A percentile compares a stretch with the other conserved stretches of the same genome.
phyloP scores from a whole-genome alignment of 495 filamentous ascomycete genomes.

The Annulohypoxylon bovei region DNA sequence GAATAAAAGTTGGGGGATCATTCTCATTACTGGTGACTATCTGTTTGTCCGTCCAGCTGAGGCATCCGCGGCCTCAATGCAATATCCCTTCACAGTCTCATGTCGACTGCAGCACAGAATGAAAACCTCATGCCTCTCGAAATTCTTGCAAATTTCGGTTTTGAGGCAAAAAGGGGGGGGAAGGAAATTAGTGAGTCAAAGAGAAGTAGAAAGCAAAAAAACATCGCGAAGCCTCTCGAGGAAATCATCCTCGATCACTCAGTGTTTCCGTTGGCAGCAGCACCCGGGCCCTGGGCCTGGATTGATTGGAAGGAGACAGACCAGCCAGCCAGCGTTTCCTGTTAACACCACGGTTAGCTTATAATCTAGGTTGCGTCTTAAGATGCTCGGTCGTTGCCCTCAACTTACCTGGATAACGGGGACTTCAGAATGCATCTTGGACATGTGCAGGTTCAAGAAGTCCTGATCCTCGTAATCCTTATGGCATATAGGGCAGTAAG shows the following conservation, averaged over 20 bases:
- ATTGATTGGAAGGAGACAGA: too few species aligned
- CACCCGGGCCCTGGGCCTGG: too few species aligned
- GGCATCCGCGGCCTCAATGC: background rate
- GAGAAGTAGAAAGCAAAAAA: background rate
- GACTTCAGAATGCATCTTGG: background rate
- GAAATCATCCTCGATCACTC: background rate
- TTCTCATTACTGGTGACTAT: background rate
- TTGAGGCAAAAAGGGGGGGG: background rate
- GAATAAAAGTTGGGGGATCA: background rate
- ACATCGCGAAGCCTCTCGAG: background rate
- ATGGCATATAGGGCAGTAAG: slow-evolving; percentile 1
- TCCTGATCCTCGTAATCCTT: background rate
- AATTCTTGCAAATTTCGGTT: background rate
- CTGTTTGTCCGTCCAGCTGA: background rate
- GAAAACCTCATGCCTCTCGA: background rate
- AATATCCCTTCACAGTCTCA: background rate
- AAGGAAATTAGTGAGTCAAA: background rate
- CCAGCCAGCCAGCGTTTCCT: background rate
- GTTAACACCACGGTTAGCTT: background rate
- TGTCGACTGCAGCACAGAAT: background rate
- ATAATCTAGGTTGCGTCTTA: background rate
- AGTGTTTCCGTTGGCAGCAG: too few species aligned
- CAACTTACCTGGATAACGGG: background rate
- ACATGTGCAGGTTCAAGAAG: background rate
- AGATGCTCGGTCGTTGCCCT: background rate